Evolutionary conservation across 2,329 filamentous ascomycete species (phyloP), one percentile per base, ranked within the genome.

Genomic region (Talaromyces sp.): DNA sequence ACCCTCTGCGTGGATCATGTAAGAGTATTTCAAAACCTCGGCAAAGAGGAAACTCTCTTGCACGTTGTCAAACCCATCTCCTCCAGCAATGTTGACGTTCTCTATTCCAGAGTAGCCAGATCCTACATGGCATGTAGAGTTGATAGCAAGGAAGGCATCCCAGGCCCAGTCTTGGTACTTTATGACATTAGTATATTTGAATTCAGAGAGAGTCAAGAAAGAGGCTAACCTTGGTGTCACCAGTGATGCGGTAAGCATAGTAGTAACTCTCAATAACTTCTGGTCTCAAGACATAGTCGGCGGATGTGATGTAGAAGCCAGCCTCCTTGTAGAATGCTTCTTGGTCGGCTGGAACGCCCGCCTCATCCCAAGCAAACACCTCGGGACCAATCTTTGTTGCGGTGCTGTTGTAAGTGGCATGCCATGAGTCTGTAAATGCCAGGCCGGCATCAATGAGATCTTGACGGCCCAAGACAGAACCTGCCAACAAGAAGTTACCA

Each of bases 11-110:
- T 88, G 87, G 66, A 91, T 90, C 70, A 96, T 75, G 78, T 91
- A 96, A 64, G 85, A 81, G 75, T 96, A 96, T 83, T 96, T 96
- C 76, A 96, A 75, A 68, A 93, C 90, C 81, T 96, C 92, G 0
- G 92, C 92, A 75, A 96, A 92, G 81, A 90, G 89, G 80, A 95
- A 96, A 71, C 90, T 93, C 79, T 96, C 91, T 82, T 94, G 90
- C 74, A 89, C 89, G 75, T 96, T 86, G 49, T 78, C 76, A 66
- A 84, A 87, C 0, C 78, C 77, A 0, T 90, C 90, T 10, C 90
- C 91, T 35, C 81, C 82, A 3, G 73, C 70, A 3, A 77, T 79
- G 69, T 90, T 91, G 54, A 96, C 90, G 73, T 96, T 77, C 0
- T 71, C 74, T 63, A 96, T 80, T 35, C 85, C 83, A 13, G 85